Base-by-base conservation (phyloP, 2,329 filamentous ascomycete species). In the Dactylella cylindrospora region DNA sequence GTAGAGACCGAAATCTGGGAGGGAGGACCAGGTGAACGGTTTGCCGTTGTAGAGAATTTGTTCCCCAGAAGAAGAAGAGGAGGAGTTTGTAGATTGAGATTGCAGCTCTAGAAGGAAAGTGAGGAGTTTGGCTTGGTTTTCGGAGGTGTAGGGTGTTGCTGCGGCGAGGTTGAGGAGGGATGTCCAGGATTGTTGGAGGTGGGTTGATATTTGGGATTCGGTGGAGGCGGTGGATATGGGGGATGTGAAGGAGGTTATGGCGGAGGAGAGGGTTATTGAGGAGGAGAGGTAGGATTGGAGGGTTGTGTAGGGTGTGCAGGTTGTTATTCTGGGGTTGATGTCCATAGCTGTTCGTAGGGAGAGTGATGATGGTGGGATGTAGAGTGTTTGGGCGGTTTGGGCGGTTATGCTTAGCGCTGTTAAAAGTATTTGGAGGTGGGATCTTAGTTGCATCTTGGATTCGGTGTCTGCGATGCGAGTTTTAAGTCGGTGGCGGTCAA, bases 161-260 rank as follows among this genome's bases (percentile, higher is more conserved):
- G 9, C 23, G 28, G 36, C 52, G 36, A 49, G 13, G 36, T 49
- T 26, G 23, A 57, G 52, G 29, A 57, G 6, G 15, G 43, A 26
- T 25, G 22, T 47, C 41, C 43, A 55, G 33, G 40, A 31, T 7
- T 41, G 46, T 46, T 55, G 25, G 25, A 55, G 51, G 35, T 47
- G 39, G 4, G 50, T 54, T 39, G 50, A 36, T 45, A 39, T 47
- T 40, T 13, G 20, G 17, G 40, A 12, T 2, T 40, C n/a, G 10
- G 41, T 13, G 20, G 51, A 22, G 39, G 39, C 28, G 28, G 41
- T 13, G 33, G 33, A 28, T 25, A 38, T 45, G 3, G 22, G 9
- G 22, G 23, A 38, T 4, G 25, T 35, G 7, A 49, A 49, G 22
- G 23, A 28, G 17, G 35, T 32, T 15, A 49, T 49, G 5, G 44